Base-by-base conservation (phyloP, 345 rosid species). In the Lagerstroemia speciosa region DNA sequence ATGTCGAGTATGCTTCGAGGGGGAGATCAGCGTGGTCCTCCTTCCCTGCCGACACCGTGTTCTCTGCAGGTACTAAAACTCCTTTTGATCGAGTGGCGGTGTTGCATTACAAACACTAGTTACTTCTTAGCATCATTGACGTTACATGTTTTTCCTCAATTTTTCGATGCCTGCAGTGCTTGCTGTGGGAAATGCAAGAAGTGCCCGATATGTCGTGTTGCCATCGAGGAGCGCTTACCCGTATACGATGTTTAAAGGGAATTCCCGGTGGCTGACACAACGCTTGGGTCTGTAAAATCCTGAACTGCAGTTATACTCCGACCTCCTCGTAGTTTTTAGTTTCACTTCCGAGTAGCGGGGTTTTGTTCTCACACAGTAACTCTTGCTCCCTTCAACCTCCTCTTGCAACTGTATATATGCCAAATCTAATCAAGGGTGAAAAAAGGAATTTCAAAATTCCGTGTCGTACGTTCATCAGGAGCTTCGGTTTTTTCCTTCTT, bases 1-100 rank as follows among this genome's bases (percentile, higher is more conserved):
- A 57, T 94, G 99, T 74, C 86, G 95, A 79, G 84, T 94, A 67
- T 94, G 99, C 80, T 94, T 91, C 43, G 98, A 89, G 83, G 78
- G 89, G 74, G 97, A 91, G 69, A 94, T 94, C 65, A 84, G 89
- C 38, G 79, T 94, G 14, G 99, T 94, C 65, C 78, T 91, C 63
- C 98, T 94, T 75, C 99, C 99, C 0, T 94, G 99, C 70, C 84
- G 96, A 74, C 99, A 94, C 77, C 97, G 84, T 45, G 83, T 87
- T 31, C 93, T 93, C 74, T 94, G 99, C 90, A 83, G 98, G 99
- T 91, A 33, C 10, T 15, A 1, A 87, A 14, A 43, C 15, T 52
- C 64, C 60, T 37, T 40, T 2, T n/a, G 30, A 22, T n/a, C 9
- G 2, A 63, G 27, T 22, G 3, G 26, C 43, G 10, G 15, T 6